Evolutionary conservation across 345 rosid genomes (phyloP), one percentile per base, ranked within the genome.

Genomic region (Linum tenue): DNA sequence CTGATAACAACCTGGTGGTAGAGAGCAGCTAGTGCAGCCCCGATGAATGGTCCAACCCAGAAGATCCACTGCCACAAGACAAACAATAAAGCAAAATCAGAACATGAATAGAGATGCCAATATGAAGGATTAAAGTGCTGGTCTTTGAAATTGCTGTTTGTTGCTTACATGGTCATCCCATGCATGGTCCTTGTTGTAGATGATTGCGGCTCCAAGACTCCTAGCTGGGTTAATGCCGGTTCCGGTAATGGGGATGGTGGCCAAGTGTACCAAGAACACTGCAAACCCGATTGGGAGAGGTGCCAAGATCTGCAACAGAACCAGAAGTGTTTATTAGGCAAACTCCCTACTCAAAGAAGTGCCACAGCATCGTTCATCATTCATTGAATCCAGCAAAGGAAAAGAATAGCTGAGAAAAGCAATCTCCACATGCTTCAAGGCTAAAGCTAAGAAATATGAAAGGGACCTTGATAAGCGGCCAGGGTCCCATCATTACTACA

Each of bases 211-310:
- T 43, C 83, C 83, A 0, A 79, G 83, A 71, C 83, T 79, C 80
- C 83, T 71, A 4, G 83, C 83, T 0, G 83, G 83, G 78, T 79
- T 79, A 35, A 79, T 79, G 48, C 83, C 80, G 11, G 76, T 73
- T 59, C 76, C 76, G 1, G 76, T 73, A n/a, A 73, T 73, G 66
- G 76, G 76, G 16, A 79, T 79, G 76, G 83, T 79, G 2, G 80
- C 83, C 76, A 79, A 57, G 48, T 79, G 83, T 22, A 79, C 83
- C 74, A 76, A 64, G 76, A 79, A 79, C 72, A 79, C 83, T 7
- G 83, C 83, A 43, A 79, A 79, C 55, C 83, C 83, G 35, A 79
- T 79, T 16, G 83, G 83, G 31, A 79, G 83, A 42, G 83, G 80
- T 48, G 83, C 83, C 76, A 79, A 35, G 68, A 72, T 44, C 51